Evolutionary conservation across 2,329 filamentous ascomycete genomes (phyloP).

Genomic region (Graphilbum sp.): DNA sequence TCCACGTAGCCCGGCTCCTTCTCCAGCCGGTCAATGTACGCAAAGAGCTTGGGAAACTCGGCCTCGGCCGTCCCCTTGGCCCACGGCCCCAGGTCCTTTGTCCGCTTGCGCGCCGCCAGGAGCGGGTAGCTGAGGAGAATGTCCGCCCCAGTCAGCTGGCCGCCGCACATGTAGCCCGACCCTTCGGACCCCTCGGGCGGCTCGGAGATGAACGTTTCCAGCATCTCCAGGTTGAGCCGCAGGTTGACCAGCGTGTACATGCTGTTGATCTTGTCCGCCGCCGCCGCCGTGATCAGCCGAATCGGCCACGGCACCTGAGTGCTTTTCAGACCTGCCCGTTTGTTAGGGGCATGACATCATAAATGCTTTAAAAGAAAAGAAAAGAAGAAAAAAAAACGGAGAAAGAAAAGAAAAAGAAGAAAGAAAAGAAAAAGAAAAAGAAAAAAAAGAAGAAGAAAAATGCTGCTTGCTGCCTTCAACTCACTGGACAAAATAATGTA

Average conservation of each 20-base stretch:
- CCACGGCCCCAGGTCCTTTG: slow-evolving; percentile 25
- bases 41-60: slow-evolving; percentile 26
- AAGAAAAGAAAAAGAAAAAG: too few relatives aligned
- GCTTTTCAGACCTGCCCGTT: slow-evolving; percentile 24
- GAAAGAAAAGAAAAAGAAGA: too few relatives aligned
- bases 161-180: slow-evolving; percentile 31
- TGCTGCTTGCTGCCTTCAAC: slow-evolving; percentile 13
- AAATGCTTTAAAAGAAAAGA: too few relatives aligned
- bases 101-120: slow-evolving; percentile 23
- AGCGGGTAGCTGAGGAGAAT: slow-evolving; percentile 36
- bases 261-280: slow-evolving; percentile 26
- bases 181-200: slow-evolving; percentile 21
- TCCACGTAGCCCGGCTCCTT: slow-evolving; percentile 29
- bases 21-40: slow-evolving; percentile 29
- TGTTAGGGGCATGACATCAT: too few relatives aligned
- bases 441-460: too few relatives aligned
- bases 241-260: slow-evolving; percentile 30
- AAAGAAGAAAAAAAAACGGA: too few relatives aligned
- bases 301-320: slow-evolving; percentile 33
- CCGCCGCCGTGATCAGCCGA: slow-evolving; percentile 30
- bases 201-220: slow-evolving; percentile 31
- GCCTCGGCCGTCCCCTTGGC: slow-evolving; percentile 11
- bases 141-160: slow-evolving; percentile 28
- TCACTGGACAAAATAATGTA: slow-evolving; percentile 39
- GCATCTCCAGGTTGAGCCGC: slow-evolving; percentile 28